Percentiles rank a stretch among this genome's conserved stretches.
Conservation (phyloP, 352 stramenopile species). For the Elongisporangium anandrum region DNA sequence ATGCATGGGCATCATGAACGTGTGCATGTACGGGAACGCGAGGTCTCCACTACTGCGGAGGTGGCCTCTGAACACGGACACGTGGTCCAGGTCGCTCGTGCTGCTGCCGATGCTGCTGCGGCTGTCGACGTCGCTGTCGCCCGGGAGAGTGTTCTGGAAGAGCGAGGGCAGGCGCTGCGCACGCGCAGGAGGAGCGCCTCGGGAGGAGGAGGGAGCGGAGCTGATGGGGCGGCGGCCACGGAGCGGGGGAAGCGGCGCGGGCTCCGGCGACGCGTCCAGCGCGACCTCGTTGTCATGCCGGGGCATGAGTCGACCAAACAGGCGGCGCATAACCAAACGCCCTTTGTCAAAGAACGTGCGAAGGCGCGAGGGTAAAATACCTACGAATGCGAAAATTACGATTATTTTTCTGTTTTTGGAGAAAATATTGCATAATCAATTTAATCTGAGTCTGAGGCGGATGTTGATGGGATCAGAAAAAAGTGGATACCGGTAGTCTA, state of each 20-base stretch:
- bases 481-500: background rate
- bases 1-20: background rate
- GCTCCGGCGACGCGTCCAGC: background rate
- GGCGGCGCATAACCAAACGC: background rate
- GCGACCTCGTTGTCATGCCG: background rate
- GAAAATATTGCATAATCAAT: background rate
- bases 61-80: conserved; percentile 1
- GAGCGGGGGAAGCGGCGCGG: background rate
- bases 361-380: background rate
- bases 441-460: background rate
- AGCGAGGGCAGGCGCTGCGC: background rate
- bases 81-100: background rate
- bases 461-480: background rate
- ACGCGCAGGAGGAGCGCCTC: background rate
- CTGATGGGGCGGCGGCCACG: background rate
- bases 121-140: background rate
- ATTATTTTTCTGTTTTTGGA: background rate
- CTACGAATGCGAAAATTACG: background rate
- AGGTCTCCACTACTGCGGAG: conserved; percentile 2
- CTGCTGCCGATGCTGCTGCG: conserved; percentile 2
- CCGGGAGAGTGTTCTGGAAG: background rate
- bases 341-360: background rate
- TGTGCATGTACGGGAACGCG: conserved; percentile 4
- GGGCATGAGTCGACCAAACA: background rate
- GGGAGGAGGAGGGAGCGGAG: background rate